Percentiles rank a stretch among this genome's conserved stretches.
These are phyloP conservation scores for Tricholoma terreum DNA, from an alignment of 768 basidiomycete genomes.

Conservation along the genomic window DNA sequence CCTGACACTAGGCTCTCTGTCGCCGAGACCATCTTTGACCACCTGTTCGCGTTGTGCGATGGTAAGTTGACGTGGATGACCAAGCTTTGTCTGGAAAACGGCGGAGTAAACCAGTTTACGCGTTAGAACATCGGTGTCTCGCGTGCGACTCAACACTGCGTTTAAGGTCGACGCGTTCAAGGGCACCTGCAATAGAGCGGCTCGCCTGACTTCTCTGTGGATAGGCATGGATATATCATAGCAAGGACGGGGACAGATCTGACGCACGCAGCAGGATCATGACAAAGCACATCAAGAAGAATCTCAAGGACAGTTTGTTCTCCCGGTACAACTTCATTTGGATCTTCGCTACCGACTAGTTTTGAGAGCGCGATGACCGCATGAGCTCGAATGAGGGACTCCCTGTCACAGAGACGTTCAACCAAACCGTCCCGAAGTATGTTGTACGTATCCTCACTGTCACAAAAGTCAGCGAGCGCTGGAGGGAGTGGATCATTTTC, in stretches of 20 bases:
- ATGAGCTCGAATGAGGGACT: conserved; percentile 77
- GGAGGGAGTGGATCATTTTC: not conserved
- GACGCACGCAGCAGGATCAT: conserved; percentile 69
- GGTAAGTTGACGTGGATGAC: conserved; percentile 68
- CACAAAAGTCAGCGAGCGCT: not conserved
- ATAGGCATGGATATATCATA: not conserved
- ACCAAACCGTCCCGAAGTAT: conserved; percentile 65
- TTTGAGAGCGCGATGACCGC: conserved; percentile 80
- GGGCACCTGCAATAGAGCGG: conserved; percentile 77
- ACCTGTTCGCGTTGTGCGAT: conserved; percentile 82
- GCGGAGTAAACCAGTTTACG: conserved; percentile 76
- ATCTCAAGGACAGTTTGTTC: conserved; percentile 59
- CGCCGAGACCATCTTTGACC: conserved; percentile 85
- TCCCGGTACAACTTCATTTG: conserved; percentile 46
- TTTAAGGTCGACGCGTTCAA: conserved; percentile 59
- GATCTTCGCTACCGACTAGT: conserved; percentile 69
- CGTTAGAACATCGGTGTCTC: conserved; percentile 79
- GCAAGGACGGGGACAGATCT: not conserved
- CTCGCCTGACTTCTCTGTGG: conserved; percentile 84
- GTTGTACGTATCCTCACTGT: conserved; percentile 80
- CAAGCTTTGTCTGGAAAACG: conserved; percentile 52
- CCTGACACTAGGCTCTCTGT: conserved; percentile 80
- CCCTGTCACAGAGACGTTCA: conserved; percentile 85
- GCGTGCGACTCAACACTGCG: conserved; percentile 70
- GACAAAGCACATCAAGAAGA: conserved; percentile 62